A percentile compares a stretch with the other conserved stretches of the same genome.
Conservation (phyloP, 768 basidiomycete species). For the Tubosaeta sp. region DNA sequence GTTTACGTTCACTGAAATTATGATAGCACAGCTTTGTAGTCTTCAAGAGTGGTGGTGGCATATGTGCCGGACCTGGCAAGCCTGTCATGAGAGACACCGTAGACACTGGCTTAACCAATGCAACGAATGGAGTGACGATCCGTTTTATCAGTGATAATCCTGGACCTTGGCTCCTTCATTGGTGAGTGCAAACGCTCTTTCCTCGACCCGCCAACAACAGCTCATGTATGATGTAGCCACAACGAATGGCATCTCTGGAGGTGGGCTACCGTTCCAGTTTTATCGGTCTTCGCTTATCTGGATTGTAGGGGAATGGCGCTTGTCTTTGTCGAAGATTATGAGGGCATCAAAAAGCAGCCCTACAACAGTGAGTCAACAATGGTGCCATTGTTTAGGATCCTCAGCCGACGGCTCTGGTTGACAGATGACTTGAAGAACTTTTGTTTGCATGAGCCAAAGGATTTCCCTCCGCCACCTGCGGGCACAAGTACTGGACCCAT, state of each 20-base stretch:
- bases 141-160: constrained; percentile 52
- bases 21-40: constrained; percentile 43
- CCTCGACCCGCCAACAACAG: neutral
- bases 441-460: neutral
- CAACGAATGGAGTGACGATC: constrained; percentile 32
- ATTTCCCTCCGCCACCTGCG: neutral
- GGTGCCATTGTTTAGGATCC: neutral
- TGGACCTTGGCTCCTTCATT: constrained; percentile 35
- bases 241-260: constrained; percentile 16
- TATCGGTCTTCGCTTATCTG: neutral
- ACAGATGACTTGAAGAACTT: neutral
- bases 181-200: constrained; percentile 3
- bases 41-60: constrained; percentile 33
- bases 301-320: constrained; percentile 10
- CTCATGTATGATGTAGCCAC: constrained; percentile 10
- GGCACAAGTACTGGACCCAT: neutral
- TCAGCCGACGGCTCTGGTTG: neutral
- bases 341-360: neutral
- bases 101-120: constrained; percentile 12
- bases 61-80: constrained; percentile 29
- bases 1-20: neutral
- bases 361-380: neutral
- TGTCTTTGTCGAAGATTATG: constrained; percentile 8
- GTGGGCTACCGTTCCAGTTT: neutral
- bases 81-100: constrained; percentile 51